These are phyloP conservation scores for Pugionium cornutum DNA, from an alignment of 345 rosid genomes.

Conservation along the genomic window DNA sequence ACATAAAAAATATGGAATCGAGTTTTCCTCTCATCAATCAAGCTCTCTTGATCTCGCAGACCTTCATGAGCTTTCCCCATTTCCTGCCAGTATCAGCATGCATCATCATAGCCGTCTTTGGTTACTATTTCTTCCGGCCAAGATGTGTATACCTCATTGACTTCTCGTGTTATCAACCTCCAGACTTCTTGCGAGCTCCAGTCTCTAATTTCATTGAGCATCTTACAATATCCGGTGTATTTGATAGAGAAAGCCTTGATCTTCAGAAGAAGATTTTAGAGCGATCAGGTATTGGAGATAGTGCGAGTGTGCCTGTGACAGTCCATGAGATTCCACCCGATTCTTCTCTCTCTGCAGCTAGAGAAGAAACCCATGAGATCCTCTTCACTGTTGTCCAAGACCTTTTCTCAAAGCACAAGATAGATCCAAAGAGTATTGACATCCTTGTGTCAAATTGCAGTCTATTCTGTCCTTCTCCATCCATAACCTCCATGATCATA, in stretches of 20 bases:
- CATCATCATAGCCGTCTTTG: slow-evolving; percentile 24
- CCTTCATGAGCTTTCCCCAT: slow-evolving; percentile 21
- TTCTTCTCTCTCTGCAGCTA: slow-evolving; percentile 34
- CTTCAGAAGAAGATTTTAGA: slow-evolving; percentile 52
- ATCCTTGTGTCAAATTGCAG: slow-evolving; percentile 71
- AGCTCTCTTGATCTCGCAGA: not conserved
- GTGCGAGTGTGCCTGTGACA: slow-evolving; percentile 47
- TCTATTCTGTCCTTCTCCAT: slow-evolving; percentile 70
- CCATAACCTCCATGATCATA: slow-evolving; percentile 43
- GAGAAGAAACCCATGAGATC: slow-evolving; percentile 50
- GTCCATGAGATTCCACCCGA: slow-evolving; percentile 51
- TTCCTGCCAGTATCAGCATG: slow-evolving; percentile 28
- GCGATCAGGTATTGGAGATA: slow-evolving; percentile 62
- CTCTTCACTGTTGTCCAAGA: slow-evolving; percentile 50
- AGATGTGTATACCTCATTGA: slow-evolving; percentile 55
- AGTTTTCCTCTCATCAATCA: slow-evolving; percentile 19
- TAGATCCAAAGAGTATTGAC: slow-evolving; percentile 57
- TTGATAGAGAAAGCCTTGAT: slow-evolving; percentile 39
- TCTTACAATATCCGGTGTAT: slow-evolving; percentile 2
- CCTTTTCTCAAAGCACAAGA: slow-evolving; percentile 51
- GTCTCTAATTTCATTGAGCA: slow-evolving; percentile 49
- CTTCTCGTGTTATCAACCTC: slow-evolving; percentile 52
- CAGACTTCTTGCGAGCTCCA: slow-evolving; percentile 46
- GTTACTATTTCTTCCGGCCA: slow-evolving; percentile 37
- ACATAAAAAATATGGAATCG: slow-evolving; percentile 22